Evolutionary conservation across 2,329 filamentous ascomycete genomes (phyloP).

Genomic region (Sporothrix pseudoabietina): DNA sequence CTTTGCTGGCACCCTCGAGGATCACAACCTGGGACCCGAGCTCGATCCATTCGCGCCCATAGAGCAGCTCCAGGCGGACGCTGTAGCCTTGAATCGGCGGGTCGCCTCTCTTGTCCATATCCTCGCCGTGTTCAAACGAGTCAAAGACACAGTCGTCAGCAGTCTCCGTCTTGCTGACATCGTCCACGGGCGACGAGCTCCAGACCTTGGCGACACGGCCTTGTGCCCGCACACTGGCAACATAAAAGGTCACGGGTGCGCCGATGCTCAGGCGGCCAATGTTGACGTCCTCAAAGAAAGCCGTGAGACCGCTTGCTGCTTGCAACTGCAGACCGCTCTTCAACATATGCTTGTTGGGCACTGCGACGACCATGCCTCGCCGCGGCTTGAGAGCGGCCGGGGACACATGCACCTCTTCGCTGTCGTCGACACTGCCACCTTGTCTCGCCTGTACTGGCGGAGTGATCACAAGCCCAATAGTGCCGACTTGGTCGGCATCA

Average conservation of each 20-base stretch:
- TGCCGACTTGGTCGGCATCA: slow-evolving; percentile 81
- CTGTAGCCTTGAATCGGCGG: slow-evolving; percentile 47
- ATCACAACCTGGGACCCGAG: slow-evolving; percentile 69
- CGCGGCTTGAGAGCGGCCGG: slow-evolving; percentile 50
- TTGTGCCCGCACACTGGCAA: slow-evolving; percentile 81
- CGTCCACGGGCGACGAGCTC: slow-evolving; percentile 37
- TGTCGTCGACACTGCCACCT: background rate
- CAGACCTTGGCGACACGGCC: slow-evolving; percentile 61
- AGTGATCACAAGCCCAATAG: slow-evolving; percentile 74
- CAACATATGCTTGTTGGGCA: slow-evolving; percentile 61
- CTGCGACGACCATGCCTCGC: slow-evolving; percentile 82
- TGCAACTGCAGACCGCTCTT: slow-evolving; percentile 61
- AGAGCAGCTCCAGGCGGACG: slow-evolving; percentile 69
- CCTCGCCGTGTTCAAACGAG: slow-evolving; percentile 49
- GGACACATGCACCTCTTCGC: slow-evolving; percentile 28
- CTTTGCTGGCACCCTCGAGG: slow-evolving; percentile 69
- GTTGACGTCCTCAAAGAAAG: slow-evolving; percentile 67
- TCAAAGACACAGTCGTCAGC: slow-evolving; percentile 59
- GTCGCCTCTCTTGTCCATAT: slow-evolving; percentile 36
- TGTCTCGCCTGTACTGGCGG: slow-evolving; percentile 36
- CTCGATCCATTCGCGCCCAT: slow-evolving; percentile 72
- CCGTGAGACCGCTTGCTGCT: slow-evolving; percentile 69
- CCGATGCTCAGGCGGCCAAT: slow-evolving; percentile 66
- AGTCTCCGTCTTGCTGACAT: background rate
- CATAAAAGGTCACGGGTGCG: slow-evolving; percentile 76